Base-by-base conservation (phyloP, 2,329 filamentous ascomycete genomes). In the Uncinocarpus reesii region DNA sequence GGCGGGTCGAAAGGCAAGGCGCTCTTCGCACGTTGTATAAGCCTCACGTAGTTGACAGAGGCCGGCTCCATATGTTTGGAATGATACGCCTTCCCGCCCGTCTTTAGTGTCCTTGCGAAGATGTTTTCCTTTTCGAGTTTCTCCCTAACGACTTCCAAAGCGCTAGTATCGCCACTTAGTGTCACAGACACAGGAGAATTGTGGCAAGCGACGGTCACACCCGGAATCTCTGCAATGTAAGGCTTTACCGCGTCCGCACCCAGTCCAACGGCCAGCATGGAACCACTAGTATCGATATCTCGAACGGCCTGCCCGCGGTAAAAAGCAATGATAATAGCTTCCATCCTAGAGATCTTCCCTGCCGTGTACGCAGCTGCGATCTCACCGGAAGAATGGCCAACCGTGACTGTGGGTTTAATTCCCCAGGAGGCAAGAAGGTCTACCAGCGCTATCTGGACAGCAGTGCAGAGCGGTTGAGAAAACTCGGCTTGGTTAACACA, bases 131-230 rank as follows among this genome's bases (percentile, higher is more conserved):
- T 41, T 0, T 60, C 50, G 51, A 60, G 28, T 13, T n/a, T 4
- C n/a, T 11, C 32, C 40, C 47, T 28, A 11, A 56, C 6, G 7
- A 56, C 50, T 5, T 58, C 50, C 1, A 67, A 52, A 2, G 52
- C 56, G 2, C 56, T 50, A 0, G 20, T 35, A 20, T 65, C 59
- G 0, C 66, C 66, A n/a, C 61, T 63, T 1, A 70, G 26, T 0
- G 68, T 71, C 1, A 68, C 57, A 28, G 58, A 66, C 1, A 50
- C 45, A 0, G 64, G 64, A 1, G 61, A 63, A 52, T 72, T 72
- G 26, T 65, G 54, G 38, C 66, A 71, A 1, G 65, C 68, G 4
- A 66, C 54, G 1, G 45, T 40, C 5, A 58, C 34, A 23, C 18
- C 35, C 3, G 11, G 8, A 10, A 4, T 4, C 21, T 32, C 4